A percentile compares a stretch with the other conserved stretches of the same genome.
These are phyloP conservation scores for Hypsizygus marmoreus DNA, from an alignment of 768 basidiomycete genomes.

Conservation along the genomic window DNA sequence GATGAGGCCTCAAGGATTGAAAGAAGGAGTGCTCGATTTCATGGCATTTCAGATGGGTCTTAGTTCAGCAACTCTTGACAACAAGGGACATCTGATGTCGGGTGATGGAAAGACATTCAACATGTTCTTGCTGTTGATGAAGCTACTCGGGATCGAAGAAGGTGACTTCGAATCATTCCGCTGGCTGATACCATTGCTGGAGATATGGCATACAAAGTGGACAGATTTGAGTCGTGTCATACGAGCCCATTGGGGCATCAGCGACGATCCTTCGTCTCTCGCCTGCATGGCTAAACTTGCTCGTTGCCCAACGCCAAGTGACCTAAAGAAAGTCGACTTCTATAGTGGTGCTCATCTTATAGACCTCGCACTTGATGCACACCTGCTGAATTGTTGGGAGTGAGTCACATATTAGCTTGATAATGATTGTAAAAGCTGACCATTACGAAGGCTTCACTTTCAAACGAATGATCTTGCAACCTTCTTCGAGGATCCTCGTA, in stretches of 20 bases:
- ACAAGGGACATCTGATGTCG: slow-evolving; percentile 8
- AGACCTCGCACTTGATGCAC: slow-evolving; percentile 19
- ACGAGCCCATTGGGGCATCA: slow-evolving; percentile 21
- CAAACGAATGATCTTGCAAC: slow-evolving; percentile 9
- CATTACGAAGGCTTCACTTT: slow-evolving; percentile 4
- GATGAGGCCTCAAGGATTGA: slow-evolving; percentile 20
- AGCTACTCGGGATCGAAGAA: slow-evolving; percentile 15
- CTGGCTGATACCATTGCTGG: slow-evolving; percentile 24
- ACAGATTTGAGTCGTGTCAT: slow-evolving; percentile 27
- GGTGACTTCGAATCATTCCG: slow-evolving; percentile 21
- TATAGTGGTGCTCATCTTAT: slow-evolving; percentile 20
- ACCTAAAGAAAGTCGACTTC: slow-evolving; percentile 28
- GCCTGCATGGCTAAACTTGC: slow-evolving; percentile 16
- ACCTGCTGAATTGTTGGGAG: slow-evolving; percentile 24
- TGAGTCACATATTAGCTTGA: no score
- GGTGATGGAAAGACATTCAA: slow-evolving; percentile 23
- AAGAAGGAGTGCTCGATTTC: slow-evolving; percentile 20
- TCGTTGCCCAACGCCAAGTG: slow-evolving; percentile 19
- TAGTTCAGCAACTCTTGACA: slow-evolving; percentile 12
- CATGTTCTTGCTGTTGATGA: slow-evolving; percentile 11
- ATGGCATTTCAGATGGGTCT: slow-evolving; percentile 16
- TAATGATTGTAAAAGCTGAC: background rate
- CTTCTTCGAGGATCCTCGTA: slow-evolving; percentile 2
- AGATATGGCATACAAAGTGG: slow-evolving; percentile 36
- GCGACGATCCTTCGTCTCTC: slow-evolving; percentile 20